Conservation (phyloP, 83 land plant genomes). For the Picea engelmannii region DNA sequence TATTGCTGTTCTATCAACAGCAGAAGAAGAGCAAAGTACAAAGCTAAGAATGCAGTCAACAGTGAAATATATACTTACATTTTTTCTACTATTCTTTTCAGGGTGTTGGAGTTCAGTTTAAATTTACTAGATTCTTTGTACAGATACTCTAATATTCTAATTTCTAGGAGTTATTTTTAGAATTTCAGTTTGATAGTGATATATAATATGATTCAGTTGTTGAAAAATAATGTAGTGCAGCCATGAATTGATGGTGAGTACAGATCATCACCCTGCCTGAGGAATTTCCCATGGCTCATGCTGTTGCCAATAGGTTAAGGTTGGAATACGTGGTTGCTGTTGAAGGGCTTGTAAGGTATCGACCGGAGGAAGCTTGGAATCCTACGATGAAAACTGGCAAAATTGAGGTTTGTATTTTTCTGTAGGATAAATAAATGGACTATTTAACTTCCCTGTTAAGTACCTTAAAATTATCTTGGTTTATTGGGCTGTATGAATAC, state of each 20-base stretch:
- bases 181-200: not conserved
- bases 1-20: no score
- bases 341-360: slow-evolving; percentile 79
- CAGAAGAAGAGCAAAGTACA: no score
- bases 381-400: slow-evolving; percentile 83
- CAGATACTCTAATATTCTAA: not conserved
- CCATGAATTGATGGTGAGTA: not conserved
- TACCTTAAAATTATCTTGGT: not conserved
- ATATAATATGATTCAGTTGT: not conserved
- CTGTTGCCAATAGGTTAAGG: slow-evolving; percentile 59
- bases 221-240: not conserved
- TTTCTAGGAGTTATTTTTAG: not conserved
- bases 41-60: no score
- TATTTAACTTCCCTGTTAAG: not conserved
- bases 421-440: not conserved
- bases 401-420: slow-evolving; percentile 66
- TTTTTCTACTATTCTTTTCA: not conserved
- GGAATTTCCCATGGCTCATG: slow-evolving; percentile 69
- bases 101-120: not conserved
- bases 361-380: slow-evolving; percentile 82
- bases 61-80: not conserved
- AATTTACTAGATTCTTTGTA: not conserved
- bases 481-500: not conserved
- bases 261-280: slow-evolving; percentile 86
- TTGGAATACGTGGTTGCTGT: slow-evolving; percentile 87